Conservation (phyloP, 306 rosid species). For the Hippophae rhamnoides region DNA sequence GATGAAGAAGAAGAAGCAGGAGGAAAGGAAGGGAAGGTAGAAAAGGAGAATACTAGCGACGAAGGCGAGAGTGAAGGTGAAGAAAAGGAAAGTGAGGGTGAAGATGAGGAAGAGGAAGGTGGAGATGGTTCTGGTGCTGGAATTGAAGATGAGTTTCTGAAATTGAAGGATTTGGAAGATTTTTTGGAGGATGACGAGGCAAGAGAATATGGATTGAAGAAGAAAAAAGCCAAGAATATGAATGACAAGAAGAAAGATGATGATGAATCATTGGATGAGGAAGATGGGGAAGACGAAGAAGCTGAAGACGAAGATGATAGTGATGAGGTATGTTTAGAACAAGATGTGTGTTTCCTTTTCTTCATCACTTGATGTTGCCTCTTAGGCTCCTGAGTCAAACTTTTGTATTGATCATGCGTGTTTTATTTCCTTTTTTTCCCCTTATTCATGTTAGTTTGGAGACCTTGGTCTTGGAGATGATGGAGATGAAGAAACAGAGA, state of each 20-base stretch:
- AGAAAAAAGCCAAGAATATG: slow-evolving; percentile 17
- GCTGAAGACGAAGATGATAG: slow-evolving; percentile 7
- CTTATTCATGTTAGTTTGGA: slow-evolving; percentile 36
- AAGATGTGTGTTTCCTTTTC: not conserved
- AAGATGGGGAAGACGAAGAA: slow-evolving; percentile 39
- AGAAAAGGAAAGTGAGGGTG: not conserved
- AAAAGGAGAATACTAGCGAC: slow-evolving; percentile 6
- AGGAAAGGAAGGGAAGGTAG: slow-evolving; percentile 3
- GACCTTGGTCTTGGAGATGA: slow-evolving; percentile 37
- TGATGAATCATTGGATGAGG: not conserved
- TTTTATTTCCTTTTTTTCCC: slow-evolving; percentile 1
- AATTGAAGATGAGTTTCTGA: slow-evolving; percentile 66
- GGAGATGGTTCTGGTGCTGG: slow-evolving; percentile 27
- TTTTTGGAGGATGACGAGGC: slow-evolving; percentile 60
- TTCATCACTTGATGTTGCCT: slow-evolving; percentile 2
- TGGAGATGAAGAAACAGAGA: slow-evolving; percentile 40
- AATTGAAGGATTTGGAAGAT: slow-evolving; percentile 54
- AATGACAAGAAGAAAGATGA: slow-evolving; percentile 4
- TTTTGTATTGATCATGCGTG: slow-evolving; percentile 8
- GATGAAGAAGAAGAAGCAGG: slow-evolving; percentile 8
- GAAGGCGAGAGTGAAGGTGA: slow-evolving; percentile 6
- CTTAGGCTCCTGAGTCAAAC: not conserved
- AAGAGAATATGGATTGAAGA: slow-evolving; percentile 37
- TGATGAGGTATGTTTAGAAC: slow-evolving; percentile 4
- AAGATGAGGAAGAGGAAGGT: slow-evolving; percentile 6